Conservation (phyloP, 164 flowering plant species). For the Stephania cephalantha region DNA sequence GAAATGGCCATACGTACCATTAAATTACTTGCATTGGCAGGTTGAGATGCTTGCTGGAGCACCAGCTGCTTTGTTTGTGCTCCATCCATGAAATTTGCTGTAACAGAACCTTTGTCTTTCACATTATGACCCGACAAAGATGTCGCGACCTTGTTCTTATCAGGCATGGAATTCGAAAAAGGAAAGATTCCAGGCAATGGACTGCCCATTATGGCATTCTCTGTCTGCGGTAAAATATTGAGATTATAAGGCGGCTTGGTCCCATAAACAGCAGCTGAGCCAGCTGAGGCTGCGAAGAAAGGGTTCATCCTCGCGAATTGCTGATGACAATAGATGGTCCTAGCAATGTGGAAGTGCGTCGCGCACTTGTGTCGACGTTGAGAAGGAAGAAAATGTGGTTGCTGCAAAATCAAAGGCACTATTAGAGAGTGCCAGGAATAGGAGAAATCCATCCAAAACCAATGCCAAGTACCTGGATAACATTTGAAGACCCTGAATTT, state of each 20-base stretch:
- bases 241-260: conserved; percentile 63
- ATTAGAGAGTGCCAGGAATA: neutral
- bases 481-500: conserved; percentile 42
- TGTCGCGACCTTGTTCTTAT: conserved; percentile 39
- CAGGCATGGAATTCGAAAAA: conserved; percentile 37
- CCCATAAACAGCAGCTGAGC: conserved; percentile 65
- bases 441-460: neutral
- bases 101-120: conserved; percentile 54
- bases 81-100: conserved; percentile 34
- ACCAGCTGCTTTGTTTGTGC: conserved; percentile 65
- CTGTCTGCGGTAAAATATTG: conserved; percentile 54
- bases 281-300: conserved; percentile 73
- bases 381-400: conserved; percentile 44
- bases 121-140: conserved; percentile 15
- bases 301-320: conserved; percentile 75
- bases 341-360: conserved; percentile 87
- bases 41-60: conserved; percentile 58
- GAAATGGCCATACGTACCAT: neutral
- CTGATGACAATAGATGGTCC: conserved; percentile 54
- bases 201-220: conserved; percentile 23
- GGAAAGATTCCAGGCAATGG: conserved; percentile 39
- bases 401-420: conserved; percentile 29
- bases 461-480: conserved; percentile 49
- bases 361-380: conserved; percentile 84
- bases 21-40: conserved; percentile 21